These are phyloP conservation scores for Eucalyptus regnans DNA, from an alignment of 345 rosid species.

Conservation along the genomic window DNA sequence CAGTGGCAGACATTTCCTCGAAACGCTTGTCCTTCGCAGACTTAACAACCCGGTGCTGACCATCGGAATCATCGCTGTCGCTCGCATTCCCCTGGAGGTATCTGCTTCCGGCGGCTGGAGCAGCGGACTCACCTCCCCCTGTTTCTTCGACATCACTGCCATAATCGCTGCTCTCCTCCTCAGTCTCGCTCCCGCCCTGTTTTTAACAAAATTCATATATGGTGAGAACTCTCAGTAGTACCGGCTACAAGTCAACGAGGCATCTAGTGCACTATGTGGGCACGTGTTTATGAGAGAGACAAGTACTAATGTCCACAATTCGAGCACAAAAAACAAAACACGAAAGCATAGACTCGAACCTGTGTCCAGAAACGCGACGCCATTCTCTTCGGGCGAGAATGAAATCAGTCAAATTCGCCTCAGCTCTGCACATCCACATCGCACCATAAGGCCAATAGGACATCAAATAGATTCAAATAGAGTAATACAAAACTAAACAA, in stretches of 20 bases:
- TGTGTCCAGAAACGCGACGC: slow-evolving; percentile 56
- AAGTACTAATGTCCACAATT: not conserved
- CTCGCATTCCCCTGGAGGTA: slow-evolving; percentile 46
- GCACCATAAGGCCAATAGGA: not conserved
- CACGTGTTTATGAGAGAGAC: not conserved
- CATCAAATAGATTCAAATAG: not conserved
- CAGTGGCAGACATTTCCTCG: slow-evolving; percentile 68
- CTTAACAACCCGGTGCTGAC: slow-evolving; percentile 59
- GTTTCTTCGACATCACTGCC: slow-evolving; percentile 34
- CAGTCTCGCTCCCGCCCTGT: slow-evolving; percentile 66
- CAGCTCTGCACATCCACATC: not conserved
- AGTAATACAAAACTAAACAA: not conserved
- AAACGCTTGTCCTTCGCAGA: slow-evolving; percentile 85
- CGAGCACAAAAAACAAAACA: not conserved
- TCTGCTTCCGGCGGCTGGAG: slow-evolving; percentile 16
- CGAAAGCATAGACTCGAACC: slow-evolving; percentile 21
- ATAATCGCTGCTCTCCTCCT: slow-evolving; percentile 40
- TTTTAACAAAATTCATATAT: not conserved
- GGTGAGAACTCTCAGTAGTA: not conserved
- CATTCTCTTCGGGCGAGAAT: slow-evolving; percentile 10
- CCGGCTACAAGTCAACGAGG: not conserved
- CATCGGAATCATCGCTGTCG: slow-evolving; percentile 64
- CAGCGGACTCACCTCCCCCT: slow-evolving; percentile 15
- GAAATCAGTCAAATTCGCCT: not conserved
- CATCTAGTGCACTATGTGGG: not conserved